Evolutionary conservation across 2,329 filamentous ascomycete genomes (phyloP).

Genomic region (Exserohilum turcica): DNA sequence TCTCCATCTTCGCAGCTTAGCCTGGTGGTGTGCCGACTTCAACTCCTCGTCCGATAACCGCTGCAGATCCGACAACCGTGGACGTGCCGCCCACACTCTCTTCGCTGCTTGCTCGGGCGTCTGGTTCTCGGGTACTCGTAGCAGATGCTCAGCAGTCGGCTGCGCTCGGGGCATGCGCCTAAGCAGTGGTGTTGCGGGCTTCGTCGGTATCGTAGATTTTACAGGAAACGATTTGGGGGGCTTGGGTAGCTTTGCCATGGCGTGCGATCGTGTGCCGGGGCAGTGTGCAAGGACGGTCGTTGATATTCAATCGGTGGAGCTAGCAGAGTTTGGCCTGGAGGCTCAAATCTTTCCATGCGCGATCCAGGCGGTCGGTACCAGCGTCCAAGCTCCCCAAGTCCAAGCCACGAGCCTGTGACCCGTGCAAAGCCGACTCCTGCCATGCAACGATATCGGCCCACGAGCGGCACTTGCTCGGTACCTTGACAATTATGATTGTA

Average conservation of each 20-base stretch:
- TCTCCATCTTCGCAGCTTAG: conserved; percentile 37
- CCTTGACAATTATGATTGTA: conserved; percentile 17
- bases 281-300: conserved; percentile 11
- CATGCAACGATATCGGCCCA: conserved; percentile 38
- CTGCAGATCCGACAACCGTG: conserved; percentile 31
- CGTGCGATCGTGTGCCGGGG: conserved; percentile 16
- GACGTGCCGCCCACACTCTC: conserved; percentile 34
- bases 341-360: conserved; percentile 21
- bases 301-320: conserved; percentile 22
- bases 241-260: conserved; percentile 44
- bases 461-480: conserved; percentile 10
- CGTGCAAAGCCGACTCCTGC: conserved; percentile 33
- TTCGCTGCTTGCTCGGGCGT: conserved; percentile 25
- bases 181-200: conserved; percentile 22
- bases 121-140: conserved; percentile 16
- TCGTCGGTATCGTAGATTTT: conserved; percentile 27
- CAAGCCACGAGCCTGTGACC: conserved; percentile 23
- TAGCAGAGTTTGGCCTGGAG: conserved; percentile 12
- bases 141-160: conserved; percentile 15
- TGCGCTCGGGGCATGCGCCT: conserved; percentile 20
- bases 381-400: conserved; percentile 22
- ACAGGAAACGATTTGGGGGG: conserved; percentile 28
- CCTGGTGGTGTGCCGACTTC: conserved; percentile 31
- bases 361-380: conserved; percentile 22
- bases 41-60: conserved; percentile 37